Evolutionary conservation across 805 yeast species (phyloP).

Genomic region (Zygoascus ofunaensis): DNA sequence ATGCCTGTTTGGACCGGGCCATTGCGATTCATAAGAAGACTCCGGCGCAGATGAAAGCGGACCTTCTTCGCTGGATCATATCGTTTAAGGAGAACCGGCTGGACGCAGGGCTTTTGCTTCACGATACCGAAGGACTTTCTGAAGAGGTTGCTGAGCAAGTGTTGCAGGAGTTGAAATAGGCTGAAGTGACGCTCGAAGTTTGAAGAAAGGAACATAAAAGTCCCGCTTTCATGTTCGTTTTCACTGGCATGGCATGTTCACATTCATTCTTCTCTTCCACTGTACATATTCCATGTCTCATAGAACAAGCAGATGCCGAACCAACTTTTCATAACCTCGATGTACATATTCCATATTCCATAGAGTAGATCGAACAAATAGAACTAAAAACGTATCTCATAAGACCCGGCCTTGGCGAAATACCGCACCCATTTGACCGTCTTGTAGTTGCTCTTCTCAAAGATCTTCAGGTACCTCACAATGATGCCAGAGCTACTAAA

Average conservation of each 20-base stretch:
- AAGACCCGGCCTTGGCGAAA: slow-evolving; percentile 63
- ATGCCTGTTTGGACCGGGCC: slow-evolving; percentile 46
- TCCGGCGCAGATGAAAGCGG: slow-evolving; percentile 7
- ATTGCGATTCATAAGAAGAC: slow-evolving; percentile 18
- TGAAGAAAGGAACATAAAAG: too few relatives aligned
- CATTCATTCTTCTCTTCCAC: too few relatives aligned
- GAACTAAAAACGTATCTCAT: slow-evolving; percentile 62
- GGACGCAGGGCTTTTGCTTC: slow-evolving; percentile 17
- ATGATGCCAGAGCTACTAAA: slow-evolving; percentile 68
- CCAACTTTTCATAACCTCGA: too few relatives aligned
- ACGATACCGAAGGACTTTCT: neutral
- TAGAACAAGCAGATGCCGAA: too few relatives aligned
- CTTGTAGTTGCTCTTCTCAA: slow-evolving; percentile 49
- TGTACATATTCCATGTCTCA: too few relatives aligned
- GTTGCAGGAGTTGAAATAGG: neutral
- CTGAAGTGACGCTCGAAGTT: too few relatives aligned
- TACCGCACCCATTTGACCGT: slow-evolving; percentile 88
- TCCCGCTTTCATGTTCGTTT: too few relatives aligned
- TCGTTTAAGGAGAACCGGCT: slow-evolving; percentile 14
- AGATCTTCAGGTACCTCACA: slow-evolving; percentile 62
- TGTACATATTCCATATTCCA: too few relatives aligned
- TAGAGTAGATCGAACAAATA: too few relatives aligned
- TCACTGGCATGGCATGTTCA: too few relatives aligned
- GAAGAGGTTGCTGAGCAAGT: neutral
- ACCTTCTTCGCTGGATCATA: slow-evolving; percentile 16